A percentile compares a stretch with the other conserved stretches of the same genome.
Conservation (phyloP, 192 early-diverging fungal genomes). For the Umbelopsis vinacea region DNA sequence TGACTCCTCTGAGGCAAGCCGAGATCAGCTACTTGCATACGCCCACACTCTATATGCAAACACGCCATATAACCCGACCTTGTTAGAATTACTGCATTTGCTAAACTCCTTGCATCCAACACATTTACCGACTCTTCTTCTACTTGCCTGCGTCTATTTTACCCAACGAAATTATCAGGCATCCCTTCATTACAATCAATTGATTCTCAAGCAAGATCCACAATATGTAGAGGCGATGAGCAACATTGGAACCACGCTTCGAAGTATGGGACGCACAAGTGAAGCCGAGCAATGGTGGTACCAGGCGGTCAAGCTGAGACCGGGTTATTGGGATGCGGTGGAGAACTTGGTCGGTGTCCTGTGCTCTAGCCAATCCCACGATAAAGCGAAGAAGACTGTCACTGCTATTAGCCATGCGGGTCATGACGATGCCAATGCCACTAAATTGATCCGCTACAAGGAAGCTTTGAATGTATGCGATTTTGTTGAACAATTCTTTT, state of each 20-base stretch:
- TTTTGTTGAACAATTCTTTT: conserved; percentile 70
- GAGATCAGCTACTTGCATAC: conserved; percentile 65
- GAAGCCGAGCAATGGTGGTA: conserved; percentile 89
- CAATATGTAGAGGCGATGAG: conserved; percentile 91
- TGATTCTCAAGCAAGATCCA: conserved; percentile 80
- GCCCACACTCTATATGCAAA: conserved; percentile 66
- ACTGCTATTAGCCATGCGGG: neutral
- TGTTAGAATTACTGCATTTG: conserved; percentile 53
- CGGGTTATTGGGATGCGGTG: conserved; percentile 92
- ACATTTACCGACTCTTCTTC: conserved; percentile 83
- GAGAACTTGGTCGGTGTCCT: conserved; percentile 87
- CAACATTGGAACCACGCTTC: conserved; percentile 89
- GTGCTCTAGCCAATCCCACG: conserved; percentile 48
- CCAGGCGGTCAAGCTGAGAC: conserved; percentile 78
- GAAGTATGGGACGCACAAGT: conserved; percentile 70
- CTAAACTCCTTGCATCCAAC: conserved; percentile 57
- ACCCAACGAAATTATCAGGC: conserved; percentile 71
- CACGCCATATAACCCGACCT: conserved; percentile 53
- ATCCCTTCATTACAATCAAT: conserved; percentile 81
- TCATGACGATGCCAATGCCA: conserved; percentile 8
- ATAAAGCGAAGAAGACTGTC: conserved; percentile 5
- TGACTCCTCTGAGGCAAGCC: conserved; percentile 28
- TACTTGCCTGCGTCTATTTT: conserved; percentile 88
- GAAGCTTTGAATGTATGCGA: conserved; percentile 87
- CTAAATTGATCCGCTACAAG: conserved; percentile 59